Base-by-base conservation (phyloP, 257 asterid genomes). In the Cordia subcordata region DNA sequence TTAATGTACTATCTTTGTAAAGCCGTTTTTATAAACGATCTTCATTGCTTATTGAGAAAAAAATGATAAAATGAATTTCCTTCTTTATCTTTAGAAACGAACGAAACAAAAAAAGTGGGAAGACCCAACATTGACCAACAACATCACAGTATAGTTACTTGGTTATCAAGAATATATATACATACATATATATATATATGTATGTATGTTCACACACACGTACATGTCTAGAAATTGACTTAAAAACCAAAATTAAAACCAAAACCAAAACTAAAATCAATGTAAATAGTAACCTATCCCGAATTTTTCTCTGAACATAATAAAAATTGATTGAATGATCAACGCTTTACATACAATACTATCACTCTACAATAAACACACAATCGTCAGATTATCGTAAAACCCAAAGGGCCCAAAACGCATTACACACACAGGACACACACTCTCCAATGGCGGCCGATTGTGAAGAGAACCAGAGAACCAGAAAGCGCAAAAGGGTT, bases 391-490 rank as follows among this genome's bases (percentile, higher is more conserved):
- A 27, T 27, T 27, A 27, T 27, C 35, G 35, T 27, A 27, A 27
- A 27, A 6, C n/a, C 3, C 35, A 27, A 27, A 27, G 6, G 6
- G 4, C 35, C 35, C 3, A 27, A 27, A 27, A 27, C 35, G 35
- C 35, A 27, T 27, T 27, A 16, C 23, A 49, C 27, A 49, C 1
- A 45, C n/a, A 4, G 10, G 10, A 13, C 54, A 47, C 53, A 47
- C 53, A 47, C 56, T 52, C 37, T 13, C 21, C 38, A 21, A 78
- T 81, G 84, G 74, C 78, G 66, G 57, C 75, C 3, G 65, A 18
- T 11, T 17, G 5, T 17, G 69, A 49, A 39, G 64, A 55, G 32
- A 1, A 55, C 14, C 42, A 12, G 13, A 55, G 33, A 1, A 53
- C n/a, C 47, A 64, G 53, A 14, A 74, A 71, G 39, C 64, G 13